phyloP scores from a whole-genome alignment of 805 yeast species.

The Candida cerambycidarum region DNA sequence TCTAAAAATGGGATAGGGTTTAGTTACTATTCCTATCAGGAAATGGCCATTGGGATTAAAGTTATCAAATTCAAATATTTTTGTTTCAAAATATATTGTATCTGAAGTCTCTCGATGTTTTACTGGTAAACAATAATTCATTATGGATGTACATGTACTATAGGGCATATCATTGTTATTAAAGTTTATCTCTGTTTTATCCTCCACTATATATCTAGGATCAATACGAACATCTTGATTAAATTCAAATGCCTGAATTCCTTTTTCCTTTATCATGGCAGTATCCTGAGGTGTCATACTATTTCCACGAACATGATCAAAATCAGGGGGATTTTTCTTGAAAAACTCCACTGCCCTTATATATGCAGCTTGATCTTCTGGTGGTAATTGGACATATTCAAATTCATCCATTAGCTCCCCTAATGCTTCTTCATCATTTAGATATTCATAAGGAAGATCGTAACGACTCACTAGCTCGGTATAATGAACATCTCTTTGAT shows the following conservation, averaged over 20 bases:
- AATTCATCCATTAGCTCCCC: conserved; percentile 34
- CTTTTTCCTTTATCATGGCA: conserved; percentile 32
- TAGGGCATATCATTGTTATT: conserved; percentile 38
- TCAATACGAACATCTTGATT: conserved; percentile 31
- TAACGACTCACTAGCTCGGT: conserved; percentile 2
- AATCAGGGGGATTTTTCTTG: conserved; percentile 30
- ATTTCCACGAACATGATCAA: conserved; percentile 31
- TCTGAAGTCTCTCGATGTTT: conserved; percentile 33
- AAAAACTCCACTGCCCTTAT: conserved; percentile 37
- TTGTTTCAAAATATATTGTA: conserved; percentile 62
- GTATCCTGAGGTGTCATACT: conserved; percentile 32
- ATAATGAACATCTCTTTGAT: background rate
- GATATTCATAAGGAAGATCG: conserved; percentile 35
- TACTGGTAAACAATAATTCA: conserved; percentile 40
- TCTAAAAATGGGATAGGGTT: conserved; percentile 73
- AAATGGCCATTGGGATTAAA: conserved; percentile 47
- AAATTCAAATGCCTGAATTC: conserved; percentile 41
- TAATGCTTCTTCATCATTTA: conserved; percentile 41
- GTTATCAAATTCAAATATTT: conserved; percentile 33
- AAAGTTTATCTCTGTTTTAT: conserved; percentile 38
- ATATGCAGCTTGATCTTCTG: conserved; percentile 41
- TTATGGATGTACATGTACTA: conserved; percentile 38
- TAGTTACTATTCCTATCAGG: conserved; percentile 66
- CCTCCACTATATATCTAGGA: conserved; percentile 39
- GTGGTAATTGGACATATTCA: conserved; percentile 35